phyloP scores from a whole-genome alignment of 306 rosid species.

The Vigna angularis region DNA sequence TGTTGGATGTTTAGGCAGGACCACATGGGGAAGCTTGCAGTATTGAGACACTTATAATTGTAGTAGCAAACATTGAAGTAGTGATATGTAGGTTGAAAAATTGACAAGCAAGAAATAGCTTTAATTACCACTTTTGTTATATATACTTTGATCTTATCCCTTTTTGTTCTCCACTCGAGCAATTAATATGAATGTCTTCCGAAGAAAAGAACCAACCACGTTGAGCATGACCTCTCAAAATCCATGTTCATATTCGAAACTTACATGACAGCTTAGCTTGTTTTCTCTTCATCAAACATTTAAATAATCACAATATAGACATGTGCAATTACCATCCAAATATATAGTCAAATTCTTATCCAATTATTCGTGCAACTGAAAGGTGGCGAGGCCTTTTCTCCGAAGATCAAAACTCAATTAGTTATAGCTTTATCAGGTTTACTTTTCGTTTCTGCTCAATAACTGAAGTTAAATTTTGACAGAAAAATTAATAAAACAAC shows the following conservation, averaged over 20 bases:
- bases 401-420: neutral
- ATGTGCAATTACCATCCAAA: neutral
- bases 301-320: conserved; percentile 31
- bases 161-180: conserved; percentile 31
- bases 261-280: conserved; percentile 45
- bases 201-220: conserved; percentile 44
- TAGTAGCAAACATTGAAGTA: conserved; percentile 32
- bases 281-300: conserved; percentile 30
- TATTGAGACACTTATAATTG: conserved; percentile 35
- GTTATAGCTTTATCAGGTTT: neutral
- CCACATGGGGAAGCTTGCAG: conserved; percentile 56
- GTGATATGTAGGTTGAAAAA: conserved; percentile 43
- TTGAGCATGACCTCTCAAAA: conserved; percentile 41
- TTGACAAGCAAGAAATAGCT: conserved; percentile 36
- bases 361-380: conserved; percentile 6
- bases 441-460: neutral
- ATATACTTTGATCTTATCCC: conserved; percentile 36
- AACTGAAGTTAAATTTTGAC: neutral
- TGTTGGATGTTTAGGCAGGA: conserved; percentile 53
- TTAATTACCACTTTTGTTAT: conserved; percentile 41
- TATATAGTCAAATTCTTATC: conserved; percentile 17
- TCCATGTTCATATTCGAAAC: conserved; percentile 40
- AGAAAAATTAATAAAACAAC: neutral
- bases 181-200: conserved; percentile 43
- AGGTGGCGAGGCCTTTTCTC: conserved; percentile 21